These are phyloP conservation scores for Eurotiales sp. DNA, from an alignment of 2,329 filamentous ascomycete genomes.

Conservation along the genomic window DNA sequence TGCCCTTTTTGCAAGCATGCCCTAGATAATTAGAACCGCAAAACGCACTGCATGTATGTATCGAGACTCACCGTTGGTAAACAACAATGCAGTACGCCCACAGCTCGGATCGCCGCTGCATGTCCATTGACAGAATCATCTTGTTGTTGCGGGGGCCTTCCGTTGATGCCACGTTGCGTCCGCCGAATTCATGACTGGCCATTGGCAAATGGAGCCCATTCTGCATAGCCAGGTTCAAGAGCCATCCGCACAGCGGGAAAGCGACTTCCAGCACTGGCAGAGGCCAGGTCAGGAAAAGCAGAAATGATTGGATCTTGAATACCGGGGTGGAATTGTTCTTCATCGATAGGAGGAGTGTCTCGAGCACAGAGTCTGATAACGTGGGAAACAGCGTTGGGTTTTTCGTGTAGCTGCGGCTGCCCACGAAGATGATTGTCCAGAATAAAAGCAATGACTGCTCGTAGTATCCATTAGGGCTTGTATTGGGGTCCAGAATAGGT, in stretches of 20 bases:
- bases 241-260: slow-evolving; percentile 34
- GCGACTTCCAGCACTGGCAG: slow-evolving; percentile 35
- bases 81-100: slow-evolving; percentile 40
- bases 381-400: slow-evolving; percentile 38
- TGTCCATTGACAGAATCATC: slow-evolving; percentile 30
- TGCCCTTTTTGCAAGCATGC: slow-evolving; percentile 38
- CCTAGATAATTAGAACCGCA: slow-evolving; percentile 20
- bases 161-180: slow-evolving; percentile 23
- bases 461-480: slow-evolving; percentile 69
- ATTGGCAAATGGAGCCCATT: slow-evolving; percentile 42
- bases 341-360: slow-evolving; percentile 36
- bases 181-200: slow-evolving; percentile 42
- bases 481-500: slow-evolving; percentile 42
- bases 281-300: slow-evolving; percentile 40
- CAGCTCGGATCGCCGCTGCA: slow-evolving; percentile 34
- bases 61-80: slow-evolving; percentile 33
- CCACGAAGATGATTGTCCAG: slow-evolving; percentile 60
- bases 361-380: slow-evolving; percentile 30
- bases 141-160: slow-evolving; percentile 11
- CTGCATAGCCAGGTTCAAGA: slow-evolving; percentile 43
- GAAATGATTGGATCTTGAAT: slow-evolving; percentile 34
- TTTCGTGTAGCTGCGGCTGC: slow-evolving; percentile 33
- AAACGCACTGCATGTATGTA: not conserved
- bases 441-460: slow-evolving; percentile 77
- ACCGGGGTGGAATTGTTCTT: slow-evolving; percentile 27